Conservation (phyloP, 805 yeast species). For the Monosporozyma solicola region DNA sequence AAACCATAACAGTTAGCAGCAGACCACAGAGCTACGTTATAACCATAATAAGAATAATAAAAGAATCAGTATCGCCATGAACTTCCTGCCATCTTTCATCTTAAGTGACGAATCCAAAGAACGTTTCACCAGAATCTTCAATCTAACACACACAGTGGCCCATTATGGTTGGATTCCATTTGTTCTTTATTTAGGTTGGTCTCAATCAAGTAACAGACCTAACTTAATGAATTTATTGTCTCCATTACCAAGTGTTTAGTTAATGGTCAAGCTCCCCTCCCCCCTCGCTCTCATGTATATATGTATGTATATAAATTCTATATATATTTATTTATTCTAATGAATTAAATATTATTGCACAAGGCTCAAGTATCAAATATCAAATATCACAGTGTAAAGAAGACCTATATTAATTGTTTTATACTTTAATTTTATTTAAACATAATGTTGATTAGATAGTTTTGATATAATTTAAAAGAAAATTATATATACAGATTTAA, state of each 20-base stretch:
- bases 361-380: neutral
- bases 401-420: neutral
- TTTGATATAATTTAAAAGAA: constrained; percentile 5
- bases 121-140: constrained; percentile 76
- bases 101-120: constrained; percentile 47
- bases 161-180: constrained; percentile 98
- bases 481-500: constrained; percentile 7
- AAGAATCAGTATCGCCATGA: constrained; percentile 11
- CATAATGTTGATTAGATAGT: neutral
- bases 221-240: constrained; percentile 45
- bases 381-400: too few species aligned
- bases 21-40: neutral
- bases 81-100: constrained; percentile 30
- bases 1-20: neutral
- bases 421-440: constrained; percentile 2
- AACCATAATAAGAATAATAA: neutral
- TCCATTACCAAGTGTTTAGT: constrained; percentile 31
- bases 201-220: constrained; percentile 75
- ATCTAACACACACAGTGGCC: constrained; percentile 73
- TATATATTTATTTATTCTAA: neutral
- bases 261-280: too few species aligned
- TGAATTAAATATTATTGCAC: neutral
- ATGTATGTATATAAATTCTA: neutral
- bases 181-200: constrained; percentile 84
- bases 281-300: neutral